phyloP scores from a whole-genome alignment of 140 eudicot species.

The Erigeron philadelphicus region DNA sequence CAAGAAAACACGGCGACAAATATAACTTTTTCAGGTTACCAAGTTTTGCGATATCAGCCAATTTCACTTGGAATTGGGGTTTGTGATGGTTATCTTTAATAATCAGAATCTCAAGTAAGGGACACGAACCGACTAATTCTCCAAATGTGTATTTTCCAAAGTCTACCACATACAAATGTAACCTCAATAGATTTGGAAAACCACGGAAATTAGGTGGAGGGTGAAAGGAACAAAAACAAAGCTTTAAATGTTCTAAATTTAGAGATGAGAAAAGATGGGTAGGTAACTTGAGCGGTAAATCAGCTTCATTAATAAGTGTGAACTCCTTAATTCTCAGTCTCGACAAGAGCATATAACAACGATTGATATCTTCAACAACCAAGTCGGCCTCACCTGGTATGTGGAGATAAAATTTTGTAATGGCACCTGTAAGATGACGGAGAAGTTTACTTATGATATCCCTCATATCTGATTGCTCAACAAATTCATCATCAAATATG shows the following conservation, averaged over 20 bases:
- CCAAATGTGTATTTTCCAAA: neutral
- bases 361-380: neutral
- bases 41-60: neutral
- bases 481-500: slow-evolving; percentile 9
- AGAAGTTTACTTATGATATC: neutral
- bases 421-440: slow-evolving; percentile 1
- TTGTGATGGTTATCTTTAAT: neutral
- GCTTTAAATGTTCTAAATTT: neutral
- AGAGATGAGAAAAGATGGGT: neutral
- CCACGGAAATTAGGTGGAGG: neutral
- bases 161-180: neutral
- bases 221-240: neutral
- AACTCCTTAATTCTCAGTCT: neutral
- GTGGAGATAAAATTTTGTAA: slow-evolving; percentile 7
- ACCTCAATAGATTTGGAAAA: neutral
- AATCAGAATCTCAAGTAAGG: slow-evolving; percentile 2
- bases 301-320: neutral
- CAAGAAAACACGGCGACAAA: neutral
- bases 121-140: neutral
- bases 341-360: neutral
- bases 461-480: neutral
- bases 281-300: neutral
- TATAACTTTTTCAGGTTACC: neutral
- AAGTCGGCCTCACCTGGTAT: neutral
- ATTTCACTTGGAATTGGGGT: too few relatives aligned